phyloP scores from a whole-genome alignment of 352 stramenopile genomes.

The Globisporangium megalacanthum region DNA sequence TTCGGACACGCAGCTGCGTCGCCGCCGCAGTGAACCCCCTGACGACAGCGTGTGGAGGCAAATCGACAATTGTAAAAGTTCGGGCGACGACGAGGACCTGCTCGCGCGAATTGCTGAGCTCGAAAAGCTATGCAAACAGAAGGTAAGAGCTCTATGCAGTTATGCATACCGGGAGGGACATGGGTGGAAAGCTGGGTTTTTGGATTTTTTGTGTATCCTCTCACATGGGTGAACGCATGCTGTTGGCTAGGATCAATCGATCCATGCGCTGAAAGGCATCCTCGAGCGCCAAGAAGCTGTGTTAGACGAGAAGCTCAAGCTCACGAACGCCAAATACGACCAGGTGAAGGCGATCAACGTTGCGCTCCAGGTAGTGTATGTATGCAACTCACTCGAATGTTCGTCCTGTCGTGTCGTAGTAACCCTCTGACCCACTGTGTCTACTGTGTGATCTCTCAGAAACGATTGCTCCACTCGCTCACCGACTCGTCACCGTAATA shows the following conservation, averaged over 20 bases:
- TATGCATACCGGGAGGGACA: neutral
- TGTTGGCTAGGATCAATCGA: constrained; percentile 47
- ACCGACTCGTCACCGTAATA: constrained; percentile 22
- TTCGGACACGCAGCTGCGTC: constrained; percentile 2
- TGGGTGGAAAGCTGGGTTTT: neutral
- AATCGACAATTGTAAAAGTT: neutral
- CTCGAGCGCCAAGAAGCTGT: constrained; percentile 63
- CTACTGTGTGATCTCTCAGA: constrained; percentile 20
- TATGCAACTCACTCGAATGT: neutral
- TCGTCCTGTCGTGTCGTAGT: neutral
- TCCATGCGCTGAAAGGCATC: constrained; percentile 54
- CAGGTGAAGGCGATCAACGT: constrained; percentile 80
- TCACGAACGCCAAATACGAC: constrained; percentile 66
- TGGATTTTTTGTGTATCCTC: too few species aligned
- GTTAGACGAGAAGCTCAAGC: constrained; percentile 67
- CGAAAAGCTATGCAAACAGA: constrained; percentile 70
- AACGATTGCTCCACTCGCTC: constrained; percentile 45
- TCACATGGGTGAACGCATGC: neutral
- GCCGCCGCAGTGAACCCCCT: constrained; percentile 9
- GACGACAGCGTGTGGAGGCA: constrained; percentile 8
- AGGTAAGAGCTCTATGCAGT: constrained; percentile 23
- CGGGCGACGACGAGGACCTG: constrained; percentile 15
- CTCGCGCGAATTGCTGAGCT: constrained; percentile 49
- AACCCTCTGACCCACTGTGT: neutral
- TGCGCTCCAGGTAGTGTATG: constrained; percentile 61